Evolutionary conservation across 495 filamentous ascomycete species (phyloP).

Genomic region (Talaromyces ruber): DNA sequence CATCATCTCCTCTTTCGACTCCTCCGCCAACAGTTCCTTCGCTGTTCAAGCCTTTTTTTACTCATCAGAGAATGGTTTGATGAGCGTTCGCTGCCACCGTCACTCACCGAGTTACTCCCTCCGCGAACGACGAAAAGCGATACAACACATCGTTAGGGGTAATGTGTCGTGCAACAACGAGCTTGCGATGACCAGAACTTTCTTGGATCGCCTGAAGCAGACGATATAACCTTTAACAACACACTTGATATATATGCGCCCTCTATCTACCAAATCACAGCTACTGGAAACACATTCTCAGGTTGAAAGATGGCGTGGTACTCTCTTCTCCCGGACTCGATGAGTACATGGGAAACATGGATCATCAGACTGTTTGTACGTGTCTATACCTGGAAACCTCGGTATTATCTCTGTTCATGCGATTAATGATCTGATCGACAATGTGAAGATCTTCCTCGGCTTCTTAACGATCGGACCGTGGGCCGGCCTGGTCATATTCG

Average conservation of each 20-base stretch:
- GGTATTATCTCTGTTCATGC: not conserved
- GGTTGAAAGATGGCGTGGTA: constrained; percentile 48
- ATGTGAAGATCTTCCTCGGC: constrained; percentile 51
- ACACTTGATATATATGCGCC: not conserved
- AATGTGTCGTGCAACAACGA: not conserved
- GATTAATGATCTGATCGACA: not conserved
- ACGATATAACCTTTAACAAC: not conserved
- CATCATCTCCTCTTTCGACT: not conserved
- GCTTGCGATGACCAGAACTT: not conserved
- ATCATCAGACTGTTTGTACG: constrained; percentile 55
- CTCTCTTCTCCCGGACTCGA: constrained; percentile 51
- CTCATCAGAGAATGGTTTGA: not conserved
- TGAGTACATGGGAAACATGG: constrained; percentile 56
- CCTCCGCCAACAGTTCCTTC: not conserved
- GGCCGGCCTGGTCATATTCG: constrained; percentile 56
- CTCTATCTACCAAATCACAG: not conserved
- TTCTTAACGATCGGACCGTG: constrained; percentile 59
- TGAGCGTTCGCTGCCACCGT: too few relatives aligned
- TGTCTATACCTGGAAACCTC: not conserved
- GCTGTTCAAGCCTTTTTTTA: not conserved
- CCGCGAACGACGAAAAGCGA: not conserved
- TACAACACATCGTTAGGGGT: not conserved
- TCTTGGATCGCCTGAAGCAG: too few relatives aligned
- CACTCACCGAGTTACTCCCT: not conserved
- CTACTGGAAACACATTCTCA: not conserved